Percentiles rank a stretch among this genome's conserved stretches.
Conservation (phyloP, 1,284 basidiomycete genomes). For the Pterulicium gracile region DNA sequence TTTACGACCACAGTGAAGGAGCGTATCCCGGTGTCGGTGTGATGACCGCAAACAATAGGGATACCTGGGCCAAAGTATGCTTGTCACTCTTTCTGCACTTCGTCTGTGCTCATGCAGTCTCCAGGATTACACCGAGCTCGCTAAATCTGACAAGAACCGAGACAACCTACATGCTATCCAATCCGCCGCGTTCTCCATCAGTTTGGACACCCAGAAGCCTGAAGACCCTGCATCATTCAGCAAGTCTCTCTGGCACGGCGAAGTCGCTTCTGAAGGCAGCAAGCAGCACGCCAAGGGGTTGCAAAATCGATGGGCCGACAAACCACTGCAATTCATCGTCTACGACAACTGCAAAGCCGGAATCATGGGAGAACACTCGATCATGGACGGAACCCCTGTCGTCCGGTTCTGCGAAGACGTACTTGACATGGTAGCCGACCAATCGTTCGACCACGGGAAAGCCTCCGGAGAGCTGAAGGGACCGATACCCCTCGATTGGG, state of each 20-base stretch:
- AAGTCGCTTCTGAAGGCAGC: conserved; percentile 24
- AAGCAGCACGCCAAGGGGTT: conserved; percentile 32
- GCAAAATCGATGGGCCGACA: conserved; percentile 73
- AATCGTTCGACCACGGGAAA: conserved; percentile 45
- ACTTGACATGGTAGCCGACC: conserved; percentile 49
- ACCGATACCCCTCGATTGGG: conserved; percentile 50
- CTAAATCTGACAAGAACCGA: conserved; percentile 47
- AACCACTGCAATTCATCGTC: conserved; percentile 75
- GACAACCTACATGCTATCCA: conserved; percentile 64
- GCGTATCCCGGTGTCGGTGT: conserved; percentile 68
- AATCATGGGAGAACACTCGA: conserved; percentile 85
- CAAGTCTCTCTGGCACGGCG: conserved; percentile 68
- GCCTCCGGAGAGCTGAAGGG: conserved; percentile 15
- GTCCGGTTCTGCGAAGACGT: conserved; percentile 62
- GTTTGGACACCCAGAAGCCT: conserved; percentile 59
- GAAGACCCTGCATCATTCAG: conserved; percentile 45
- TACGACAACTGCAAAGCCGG: conserved; percentile 75
- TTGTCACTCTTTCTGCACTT: background rate
- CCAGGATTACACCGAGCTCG: conserved; percentile 55
- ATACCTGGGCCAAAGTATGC: conserved; percentile 72
- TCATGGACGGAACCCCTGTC: conserved; percentile 73
- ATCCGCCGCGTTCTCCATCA: conserved; percentile 74
- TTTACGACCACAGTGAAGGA: conserved; percentile 54
- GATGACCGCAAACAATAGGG: conserved; percentile 69
- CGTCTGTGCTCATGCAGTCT: background rate